Evolutionary conservation across 768 basidiomycete genomes (phyloP).

Genomic region (Suillus lakei): DNA sequence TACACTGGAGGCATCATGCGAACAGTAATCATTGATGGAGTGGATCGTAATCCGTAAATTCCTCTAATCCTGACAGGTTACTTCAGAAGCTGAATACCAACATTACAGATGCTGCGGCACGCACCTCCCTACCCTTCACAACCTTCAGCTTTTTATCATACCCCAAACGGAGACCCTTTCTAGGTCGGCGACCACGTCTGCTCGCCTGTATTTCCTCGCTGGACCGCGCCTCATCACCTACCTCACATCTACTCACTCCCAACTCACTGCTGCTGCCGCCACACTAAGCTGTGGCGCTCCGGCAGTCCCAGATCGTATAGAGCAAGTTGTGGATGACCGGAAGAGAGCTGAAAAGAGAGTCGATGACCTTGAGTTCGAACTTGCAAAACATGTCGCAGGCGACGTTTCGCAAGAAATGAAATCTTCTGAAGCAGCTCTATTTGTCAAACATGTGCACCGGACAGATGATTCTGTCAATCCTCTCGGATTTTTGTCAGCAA

Average conservation of each 20-base stretch:
- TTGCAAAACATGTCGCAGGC: slow-evolving; percentile 54
- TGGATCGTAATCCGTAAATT: slow-evolving; percentile 80
- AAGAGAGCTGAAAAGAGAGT: slow-evolving; percentile 70
- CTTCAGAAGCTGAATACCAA: background rate
- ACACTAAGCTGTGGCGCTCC: slow-evolving; percentile 70
- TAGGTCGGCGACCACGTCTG: slow-evolving; percentile 63
- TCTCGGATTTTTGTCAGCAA: slow-evolving; percentile 62
- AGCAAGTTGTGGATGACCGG: slow-evolving; percentile 68
- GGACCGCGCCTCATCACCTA: slow-evolving; percentile 76
- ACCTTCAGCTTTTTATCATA: slow-evolving; percentile 72
- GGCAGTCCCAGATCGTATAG: slow-evolving; percentile 70
- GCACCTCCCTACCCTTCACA: slow-evolving; percentile 78
- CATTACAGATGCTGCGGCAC: slow-evolving; percentile 75
- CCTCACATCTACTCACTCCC: slow-evolving; percentile 59
- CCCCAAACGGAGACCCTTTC: slow-evolving; percentile 71
- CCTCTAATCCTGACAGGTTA: slow-evolving; percentile 15
- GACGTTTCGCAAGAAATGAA: slow-evolving; percentile 44
- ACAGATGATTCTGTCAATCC: slow-evolving; percentile 64
- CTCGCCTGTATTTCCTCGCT: slow-evolving; percentile 81
- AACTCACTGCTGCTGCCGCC: slow-evolving; percentile 59
- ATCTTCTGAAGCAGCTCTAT: slow-evolving; percentile 32
- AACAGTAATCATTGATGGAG: slow-evolving; percentile 81
- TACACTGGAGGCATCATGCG: slow-evolving; percentile 79
- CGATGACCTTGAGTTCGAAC: slow-evolving; percentile 69
- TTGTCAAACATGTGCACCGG: slow-evolving; percentile 58